Percentiles rank a stretch among this genome's conserved stretches.
Evolutionary conservation across 768 basidiomycete species (phyloP).

Genomic region (Russula foetens): DNA sequence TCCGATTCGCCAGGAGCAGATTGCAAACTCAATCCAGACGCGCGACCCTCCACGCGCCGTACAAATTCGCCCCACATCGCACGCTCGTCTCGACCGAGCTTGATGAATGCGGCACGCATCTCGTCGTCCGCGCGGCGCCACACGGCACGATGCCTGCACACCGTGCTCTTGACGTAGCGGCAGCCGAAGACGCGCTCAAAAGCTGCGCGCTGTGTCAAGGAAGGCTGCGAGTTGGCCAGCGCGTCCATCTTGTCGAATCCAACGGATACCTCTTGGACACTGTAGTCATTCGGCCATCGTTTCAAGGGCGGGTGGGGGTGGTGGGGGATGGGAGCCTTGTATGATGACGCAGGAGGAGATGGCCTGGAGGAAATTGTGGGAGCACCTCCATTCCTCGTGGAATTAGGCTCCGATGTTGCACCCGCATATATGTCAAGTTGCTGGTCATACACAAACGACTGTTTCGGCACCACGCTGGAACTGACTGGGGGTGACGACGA

Average conservation of each 20-base stretch:
- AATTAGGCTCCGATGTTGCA: neutral
- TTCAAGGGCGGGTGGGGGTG: constrained; percentile 59
- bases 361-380: constrained; percentile 20
- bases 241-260: constrained; percentile 48
- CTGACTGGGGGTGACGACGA: constrained; percentile 5
- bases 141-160: constrained; percentile 62
- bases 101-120: constrained; percentile 44
- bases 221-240: constrained; percentile 30
- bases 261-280: constrained; percentile 52
- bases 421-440: constrained; percentile 8
- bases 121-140: constrained; percentile 49
- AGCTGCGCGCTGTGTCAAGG: constrained; percentile 53
- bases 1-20: constrained; percentile 13
- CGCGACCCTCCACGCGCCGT: constrained; percentile 47
- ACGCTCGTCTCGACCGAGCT: constrained; percentile 45
- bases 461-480: neutral
- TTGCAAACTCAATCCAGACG: constrained; percentile 13
- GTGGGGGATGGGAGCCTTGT: constrained; percentile 29
- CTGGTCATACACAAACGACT: constrained; percentile 4
- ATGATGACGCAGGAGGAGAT: constrained; percentile 19
- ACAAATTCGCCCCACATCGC: constrained; percentile 68
- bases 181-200: constrained; percentile 66
- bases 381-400: constrained; percentile 18
- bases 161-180: constrained; percentile 66
- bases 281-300: constrained; percentile 73